These are phyloP conservation scores for Miamiensis avidus DNA, from an alignment of 169 alveolate species.

Conservation along the genomic window DNA sequence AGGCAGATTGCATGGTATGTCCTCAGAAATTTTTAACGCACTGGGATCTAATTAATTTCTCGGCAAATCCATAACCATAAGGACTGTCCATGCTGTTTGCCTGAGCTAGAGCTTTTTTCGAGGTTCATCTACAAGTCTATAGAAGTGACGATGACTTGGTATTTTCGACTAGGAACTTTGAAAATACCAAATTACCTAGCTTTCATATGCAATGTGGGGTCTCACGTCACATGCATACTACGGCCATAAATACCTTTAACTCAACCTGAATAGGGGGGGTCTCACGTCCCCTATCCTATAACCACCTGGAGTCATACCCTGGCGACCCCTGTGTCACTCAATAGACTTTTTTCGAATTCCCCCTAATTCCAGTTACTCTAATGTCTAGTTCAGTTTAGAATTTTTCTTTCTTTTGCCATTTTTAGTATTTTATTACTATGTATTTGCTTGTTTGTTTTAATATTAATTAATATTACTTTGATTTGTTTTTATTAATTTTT, in stretches of 20 bases:
- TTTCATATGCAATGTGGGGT: neutral
- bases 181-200: no score
- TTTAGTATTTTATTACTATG: no score
- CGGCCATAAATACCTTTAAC: neutral
- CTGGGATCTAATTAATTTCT: no score
- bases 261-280: neutral
- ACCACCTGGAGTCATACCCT: neutral
- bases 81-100: neutral
- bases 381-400: no score
- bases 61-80: no score
- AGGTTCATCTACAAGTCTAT: neutral
- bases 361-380: neutral
- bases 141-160: neutral
- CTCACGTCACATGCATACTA: neutral
- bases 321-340: neutral
- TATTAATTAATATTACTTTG: no score
- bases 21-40: no score
- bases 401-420: no score
- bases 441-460: no score
- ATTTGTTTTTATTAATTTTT: no score
- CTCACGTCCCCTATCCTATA: neutral
- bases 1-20: no score
- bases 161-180: neutral
- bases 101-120: neutral
- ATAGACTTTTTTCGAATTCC: neutral